A percentile compares a stretch with the other conserved stretches of the same genome.
Evolutionary conservation across 352 stramenopile species (phyloP).

Genomic region (Phytophthora kernoviae): DNA sequence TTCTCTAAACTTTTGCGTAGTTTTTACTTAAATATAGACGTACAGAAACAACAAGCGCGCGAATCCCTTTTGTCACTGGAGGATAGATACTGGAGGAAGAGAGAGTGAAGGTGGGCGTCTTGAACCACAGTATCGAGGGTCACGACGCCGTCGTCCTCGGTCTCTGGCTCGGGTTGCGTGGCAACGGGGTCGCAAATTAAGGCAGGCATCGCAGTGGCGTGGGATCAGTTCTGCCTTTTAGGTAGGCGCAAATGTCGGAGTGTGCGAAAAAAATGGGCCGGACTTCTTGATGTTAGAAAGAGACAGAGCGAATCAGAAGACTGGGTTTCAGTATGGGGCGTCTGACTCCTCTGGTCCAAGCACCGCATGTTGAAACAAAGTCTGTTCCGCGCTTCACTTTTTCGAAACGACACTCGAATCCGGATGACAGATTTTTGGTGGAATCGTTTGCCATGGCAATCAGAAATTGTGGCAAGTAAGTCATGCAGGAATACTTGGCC

Average conservation of each 20-base stretch:
- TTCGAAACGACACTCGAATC: neutral
- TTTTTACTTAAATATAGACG: slow-evolving; percentile 10
- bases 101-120: slow-evolving; percentile 77
- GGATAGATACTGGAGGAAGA: slow-evolving; percentile 84
- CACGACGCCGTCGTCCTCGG: slow-evolving; percentile 28
- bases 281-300: slow-evolving; percentile 1
- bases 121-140: slow-evolving; percentile 76
- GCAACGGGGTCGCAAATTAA: neutral
- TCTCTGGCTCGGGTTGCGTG: neutral
- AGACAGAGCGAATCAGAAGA: neutral
- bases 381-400: too few species aligned
- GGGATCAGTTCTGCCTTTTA: neutral
- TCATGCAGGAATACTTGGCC: too few species aligned
- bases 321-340: neutral
- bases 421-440: too few species aligned
- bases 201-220: slow-evolving; percentile 8
- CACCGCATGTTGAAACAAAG: too few species aligned
- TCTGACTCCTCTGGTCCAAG: neutral
- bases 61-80: slow-evolving; percentile 69
- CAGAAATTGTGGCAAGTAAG: too few species aligned
- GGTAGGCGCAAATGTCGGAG: neutral
- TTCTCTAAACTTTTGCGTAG: slow-evolving; percentile 1
- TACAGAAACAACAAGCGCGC: slow-evolving; percentile 81
- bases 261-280: neutral
- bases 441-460: too few species aligned